These are phyloP conservation scores for Ganoderma multipileum DNA, from an alignment of 1,284 basidiomycete genomes.

Conservation along the genomic window DNA sequence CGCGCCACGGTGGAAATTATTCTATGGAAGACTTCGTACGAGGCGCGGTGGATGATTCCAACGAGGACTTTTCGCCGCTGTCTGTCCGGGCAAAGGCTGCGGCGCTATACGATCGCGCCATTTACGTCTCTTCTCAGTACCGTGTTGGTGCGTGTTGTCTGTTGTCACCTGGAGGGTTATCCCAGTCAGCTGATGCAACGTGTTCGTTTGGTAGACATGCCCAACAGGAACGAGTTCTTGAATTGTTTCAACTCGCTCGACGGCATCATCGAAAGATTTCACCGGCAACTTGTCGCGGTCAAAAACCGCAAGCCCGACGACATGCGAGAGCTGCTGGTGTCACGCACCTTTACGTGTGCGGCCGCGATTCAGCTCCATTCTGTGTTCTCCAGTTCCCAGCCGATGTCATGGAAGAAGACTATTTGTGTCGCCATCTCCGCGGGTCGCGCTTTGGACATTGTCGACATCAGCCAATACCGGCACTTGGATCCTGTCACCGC, in stretches of 20 bases:
- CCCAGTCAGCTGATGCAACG: neutral
- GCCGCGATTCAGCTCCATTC: slow-evolving; percentile 32
- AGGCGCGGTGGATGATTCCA: slow-evolving; percentile 26
- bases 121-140: slow-evolving; percentile 29
- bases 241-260: slow-evolving; percentile 25
- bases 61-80: slow-evolving; percentile 32
- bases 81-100: slow-evolving; percentile 46
- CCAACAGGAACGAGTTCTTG: slow-evolving; percentile 19
- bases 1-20: slow-evolving; percentile 20
- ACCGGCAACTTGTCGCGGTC: slow-evolving; percentile 18
- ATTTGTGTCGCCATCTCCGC: slow-evolving; percentile 28
- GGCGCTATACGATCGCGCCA: slow-evolving; percentile 43
- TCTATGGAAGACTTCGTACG: slow-evolving; percentile 26
- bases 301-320: slow-evolving; percentile 19
- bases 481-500: slow-evolving; percentile 32
- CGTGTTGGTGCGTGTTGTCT: slow-evolving; percentile 12
- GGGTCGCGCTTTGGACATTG: slow-evolving; percentile 23
- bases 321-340: slow-evolving; percentile 29
- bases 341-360: slow-evolving; percentile 28
- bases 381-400: slow-evolving; percentile 19
- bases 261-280: slow-evolving; percentile 28
- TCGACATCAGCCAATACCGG: slow-evolving; percentile 22
- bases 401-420: slow-evolving; percentile 22
- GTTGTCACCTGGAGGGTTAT: neutral
- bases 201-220: slow-evolving; percentile 16